phyloP scores from a whole-genome alignment of 768 basidiomycete species.

The Mycena alexandri region DNA sequence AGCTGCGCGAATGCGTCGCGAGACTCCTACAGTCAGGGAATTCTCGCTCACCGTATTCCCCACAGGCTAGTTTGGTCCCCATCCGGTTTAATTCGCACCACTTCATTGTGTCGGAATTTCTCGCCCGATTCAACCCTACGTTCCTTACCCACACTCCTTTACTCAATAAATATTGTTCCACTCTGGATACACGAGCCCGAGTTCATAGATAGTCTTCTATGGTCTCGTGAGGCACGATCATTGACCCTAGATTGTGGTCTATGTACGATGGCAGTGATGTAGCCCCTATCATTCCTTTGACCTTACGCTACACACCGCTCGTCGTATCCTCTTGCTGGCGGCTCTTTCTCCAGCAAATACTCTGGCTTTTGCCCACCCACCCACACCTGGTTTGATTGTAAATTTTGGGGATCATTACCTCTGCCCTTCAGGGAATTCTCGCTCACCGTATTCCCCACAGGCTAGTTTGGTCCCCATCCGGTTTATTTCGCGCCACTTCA shows the following conservation, averaged over 20 bases:
- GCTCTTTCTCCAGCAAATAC: no score
- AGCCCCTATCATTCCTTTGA: not conserved
- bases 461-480: slow-evolving; percentile 14
- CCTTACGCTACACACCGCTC: slow-evolving; percentile 1
- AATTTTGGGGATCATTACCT: no score
- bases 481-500: not conserved
- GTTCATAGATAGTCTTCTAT: slow-evolving; percentile 1
- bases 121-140: slow-evolving; percentile 1
- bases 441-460: slow-evolving; percentile 19
- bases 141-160: no score
- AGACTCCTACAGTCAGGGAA: slow-evolving; percentile 15
- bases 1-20: slow-evolving; percentile 24
- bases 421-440: slow-evolving; percentile 12
- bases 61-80: slow-evolving; percentile 15
- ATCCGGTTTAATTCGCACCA: slow-evolving; percentile 6
- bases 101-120: not conserved
- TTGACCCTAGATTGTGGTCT: slow-evolving; percentile 5
- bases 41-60: slow-evolving; percentile 20
- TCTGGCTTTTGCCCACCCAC: no score
- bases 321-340: slow-evolving; percentile 2
- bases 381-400: no score
- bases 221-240: slow-evolving; percentile 9
- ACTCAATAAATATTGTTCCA: no score
- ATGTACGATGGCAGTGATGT: slow-evolving; percentile 7
- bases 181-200: no score